These are phyloP conservation scores for Calamus simplicifolius DNA, from an alignment of 176 grass and related monocot species.

Conservation along the genomic window DNA sequence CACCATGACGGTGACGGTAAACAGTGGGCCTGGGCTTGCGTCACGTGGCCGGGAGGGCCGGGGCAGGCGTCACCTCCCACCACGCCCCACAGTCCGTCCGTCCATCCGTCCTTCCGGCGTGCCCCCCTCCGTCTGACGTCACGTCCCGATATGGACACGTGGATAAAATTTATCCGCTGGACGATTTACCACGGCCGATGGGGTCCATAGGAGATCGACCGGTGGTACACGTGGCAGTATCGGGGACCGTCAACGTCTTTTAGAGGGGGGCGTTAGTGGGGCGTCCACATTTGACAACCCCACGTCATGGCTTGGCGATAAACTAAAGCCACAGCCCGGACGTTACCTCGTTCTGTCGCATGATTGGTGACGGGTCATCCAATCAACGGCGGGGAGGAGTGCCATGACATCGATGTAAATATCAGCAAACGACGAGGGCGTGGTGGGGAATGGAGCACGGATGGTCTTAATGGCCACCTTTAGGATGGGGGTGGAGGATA, in stretches of 20 bases:
- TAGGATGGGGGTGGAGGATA: too few relatives aligned
- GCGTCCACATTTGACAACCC: conserved; percentile 15
- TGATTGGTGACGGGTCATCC: too few relatives aligned
- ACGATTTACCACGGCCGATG: neutral
- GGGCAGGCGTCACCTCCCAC: conserved; percentile 8
- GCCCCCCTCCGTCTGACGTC: conserved; percentile 1
- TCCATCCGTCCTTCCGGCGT: neutral
- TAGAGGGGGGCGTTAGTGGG: conserved; percentile 22
- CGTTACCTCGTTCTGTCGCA: too few relatives aligned
- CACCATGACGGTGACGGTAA: conserved; percentile 24
- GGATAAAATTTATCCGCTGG: neutral
- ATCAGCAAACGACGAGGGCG: too few relatives aligned
- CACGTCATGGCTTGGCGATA: too few relatives aligned
- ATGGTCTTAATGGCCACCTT: too few relatives aligned
- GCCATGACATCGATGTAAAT: too few relatives aligned
- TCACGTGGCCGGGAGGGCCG: conserved; percentile 27
- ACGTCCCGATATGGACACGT: neutral
- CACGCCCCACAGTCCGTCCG: neutral
- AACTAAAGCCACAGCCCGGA: too few relatives aligned
- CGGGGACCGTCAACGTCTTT: conserved; percentile 25
- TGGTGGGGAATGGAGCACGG: too few relatives aligned
- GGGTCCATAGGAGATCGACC: too few relatives aligned
- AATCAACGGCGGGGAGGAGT: too few relatives aligned
- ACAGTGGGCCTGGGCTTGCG: conserved; percentile 31
- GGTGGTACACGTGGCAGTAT: conserved; percentile 18